Evolutionary conservation across 1,284 basidiomycete genomes (phyloP).

Genomic region (Ustilago hordei): DNA sequence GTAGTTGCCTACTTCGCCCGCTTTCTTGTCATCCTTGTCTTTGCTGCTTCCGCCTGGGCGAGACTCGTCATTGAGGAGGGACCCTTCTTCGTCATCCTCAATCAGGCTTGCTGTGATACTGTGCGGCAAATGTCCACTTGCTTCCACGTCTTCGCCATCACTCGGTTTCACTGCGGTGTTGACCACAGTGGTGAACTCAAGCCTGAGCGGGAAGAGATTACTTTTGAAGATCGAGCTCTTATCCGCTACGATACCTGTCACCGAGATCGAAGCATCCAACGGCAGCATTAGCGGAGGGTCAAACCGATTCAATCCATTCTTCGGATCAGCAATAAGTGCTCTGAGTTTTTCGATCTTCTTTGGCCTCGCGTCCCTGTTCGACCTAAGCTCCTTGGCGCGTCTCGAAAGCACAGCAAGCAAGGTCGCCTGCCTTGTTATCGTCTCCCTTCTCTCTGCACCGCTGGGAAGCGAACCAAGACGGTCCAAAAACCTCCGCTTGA

Average conservation of each 20-base stretch:
- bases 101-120: slow-evolving; percentile 43
- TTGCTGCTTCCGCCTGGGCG: slow-evolving; percentile 3
- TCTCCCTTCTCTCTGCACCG: slow-evolving; percentile 25
- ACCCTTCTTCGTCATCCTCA: slow-evolving; percentile 19
- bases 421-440: slow-evolving; percentile 75
- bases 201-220: slow-evolving; percentile 88
- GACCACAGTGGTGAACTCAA: slow-evolving; percentile 77
- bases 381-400: slow-evolving; percentile 85
- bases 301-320: slow-evolving; percentile 74
- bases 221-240: slow-evolving; percentile 97
- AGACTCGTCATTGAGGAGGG: slow-evolving; percentile 15
- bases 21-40: slow-evolving; percentile 25
- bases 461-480: slow-evolving; percentile 60
- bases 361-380: slow-evolving; percentile 89
- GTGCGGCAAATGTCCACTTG: slow-evolving; percentile 21
- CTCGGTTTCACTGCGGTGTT: neutral
- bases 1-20: slow-evolving; percentile 71
- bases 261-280: slow-evolving; percentile 83
- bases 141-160: slow-evolving; percentile 2
- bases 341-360: slow-evolving; percentile 97
- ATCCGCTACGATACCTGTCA: slow-evolving; percentile 87
- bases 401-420: slow-evolving; percentile 82
- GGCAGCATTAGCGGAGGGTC: slow-evolving; percentile 74
- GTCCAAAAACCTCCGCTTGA: slow-evolving; percentile 87
- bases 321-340: slow-evolving; percentile 83